Base-by-base conservation (phyloP, 148 eudicot species). In the Rhododendron kiyosumense region DNA sequence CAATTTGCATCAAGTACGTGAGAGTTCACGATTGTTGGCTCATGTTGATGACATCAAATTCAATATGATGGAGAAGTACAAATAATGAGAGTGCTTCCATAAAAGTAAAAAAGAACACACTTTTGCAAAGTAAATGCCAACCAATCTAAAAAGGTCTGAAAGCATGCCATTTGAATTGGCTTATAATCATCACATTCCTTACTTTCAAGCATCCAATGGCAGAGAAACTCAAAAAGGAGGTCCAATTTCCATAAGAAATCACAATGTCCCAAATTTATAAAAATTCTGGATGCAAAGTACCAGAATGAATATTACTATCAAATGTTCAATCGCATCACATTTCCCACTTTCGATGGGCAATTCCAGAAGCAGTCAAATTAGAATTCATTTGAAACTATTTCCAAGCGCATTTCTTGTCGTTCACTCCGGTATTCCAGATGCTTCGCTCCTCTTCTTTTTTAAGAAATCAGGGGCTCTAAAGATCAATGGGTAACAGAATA, bases 401-500 rank as follows among this genome's bases (percentile, higher is more conserved):
- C n/a, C 52, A n/a, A 20, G 26, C 6, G 11, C 65, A 59, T 20
- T 59, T 59, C 22, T 59, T 59, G 2, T n/a, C 10, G 8, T 22
- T 59, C 26, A 22, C 65, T 20, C 8, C n/a, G 26, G 65, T 59
- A 59, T 59, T 59, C 26, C 65, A 59, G 26, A 57, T 4, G 22
- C 2, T 59, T 59, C 1, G 65, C n/a, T 59, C 65, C 65, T 59
- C 26, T 59, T 59, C n/a, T 59, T 20, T 57, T 20, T 22, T 20
- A 20, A 54, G 22, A 59, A 5, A 51, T 51, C 13, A 9, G n/a
- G n/a, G 26, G 26, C 38, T 15, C 34, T 32, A 46, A 80, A 54
- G 84, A 87, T 80, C 34, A 87, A 79, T 84, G 54, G 18, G 88
- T 81, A 80, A n/a, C 76, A 57, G 77, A n/a, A 83, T 84, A 87